A percentile compares a stretch with the other conserved stretches of the same genome.
These are phyloP conservation scores for Fusarium sp. DNA, from an alignment of 2,329 filamentous ascomycete species.

Conservation along the genomic window DNA sequence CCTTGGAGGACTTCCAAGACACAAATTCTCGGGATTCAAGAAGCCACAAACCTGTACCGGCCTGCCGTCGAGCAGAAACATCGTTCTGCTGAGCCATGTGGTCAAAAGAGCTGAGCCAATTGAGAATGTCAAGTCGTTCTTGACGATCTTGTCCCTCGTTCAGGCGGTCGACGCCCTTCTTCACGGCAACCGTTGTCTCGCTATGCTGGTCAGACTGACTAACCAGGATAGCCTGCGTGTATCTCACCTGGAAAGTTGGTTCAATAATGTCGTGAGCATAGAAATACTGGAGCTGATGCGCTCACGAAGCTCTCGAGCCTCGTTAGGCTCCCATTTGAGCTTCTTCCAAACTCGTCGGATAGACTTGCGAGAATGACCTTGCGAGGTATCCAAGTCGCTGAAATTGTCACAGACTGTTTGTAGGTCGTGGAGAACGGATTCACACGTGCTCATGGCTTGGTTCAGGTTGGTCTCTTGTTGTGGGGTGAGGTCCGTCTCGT, in stretches of 20 bases:
- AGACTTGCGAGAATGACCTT: background rate
- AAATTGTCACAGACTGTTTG: background rate
- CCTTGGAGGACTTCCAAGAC: conserved; percentile 36
- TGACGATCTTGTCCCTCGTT: background rate
- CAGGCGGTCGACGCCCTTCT: background rate
- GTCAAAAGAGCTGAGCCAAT: background rate
- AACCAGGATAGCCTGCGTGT: no score
- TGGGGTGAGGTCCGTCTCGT: background rate
- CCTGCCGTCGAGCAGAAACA: fast-evolving
- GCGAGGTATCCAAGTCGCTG: fast-evolving
- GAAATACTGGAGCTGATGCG: fast-evolving
- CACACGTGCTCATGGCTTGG: background rate
- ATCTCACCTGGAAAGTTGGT: background rate
- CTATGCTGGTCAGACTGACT: background rate
- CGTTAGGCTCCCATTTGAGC: background rate
- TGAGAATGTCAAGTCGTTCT: background rate
- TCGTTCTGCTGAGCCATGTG: fast-evolving
- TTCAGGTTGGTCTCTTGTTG: fast-evolving
- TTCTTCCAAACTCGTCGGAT: background rate
- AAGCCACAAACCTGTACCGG: fast-evolving
- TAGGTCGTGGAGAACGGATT: background rate
- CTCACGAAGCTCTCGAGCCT: background rate
- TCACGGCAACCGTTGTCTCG: background rate
- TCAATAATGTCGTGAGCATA: fast-evolving
- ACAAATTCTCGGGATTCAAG: fast-evolving